Percentiles rank a stretch among this genome's conserved stretches.
Conservation (phyloP, 768 basidiomycete species). For the Boletellus ananas region DNA sequence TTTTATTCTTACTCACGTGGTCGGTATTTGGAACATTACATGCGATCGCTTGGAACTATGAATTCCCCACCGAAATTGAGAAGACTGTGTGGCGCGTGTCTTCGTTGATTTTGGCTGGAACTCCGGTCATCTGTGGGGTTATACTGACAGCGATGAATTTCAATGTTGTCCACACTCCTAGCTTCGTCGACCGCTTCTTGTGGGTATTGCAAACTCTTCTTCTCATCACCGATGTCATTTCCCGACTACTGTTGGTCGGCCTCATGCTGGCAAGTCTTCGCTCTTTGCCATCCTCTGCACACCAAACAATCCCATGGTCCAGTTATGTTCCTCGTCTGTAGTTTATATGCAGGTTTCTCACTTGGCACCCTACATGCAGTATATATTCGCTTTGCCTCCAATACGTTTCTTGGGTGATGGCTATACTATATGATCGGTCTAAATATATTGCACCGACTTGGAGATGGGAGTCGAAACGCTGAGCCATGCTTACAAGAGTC, state of each 20-base stretch:
- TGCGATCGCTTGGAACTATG: background rate
- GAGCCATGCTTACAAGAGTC: too few relatives aligned
- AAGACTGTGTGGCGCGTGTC: background rate
- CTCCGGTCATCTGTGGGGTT: background rate
- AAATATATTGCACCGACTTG: too few relatives aligned
- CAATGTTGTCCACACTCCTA: too few relatives aligned
- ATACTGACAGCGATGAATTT: background rate
- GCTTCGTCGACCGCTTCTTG: background rate
- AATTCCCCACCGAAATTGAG: background rate
- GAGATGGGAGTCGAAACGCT: too few relatives aligned
- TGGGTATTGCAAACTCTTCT: background rate
- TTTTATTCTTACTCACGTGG: background rate
- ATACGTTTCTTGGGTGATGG: too few relatives aligned
- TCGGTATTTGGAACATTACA: background rate
- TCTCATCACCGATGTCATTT: background rate
- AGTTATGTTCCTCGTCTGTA: background rate
- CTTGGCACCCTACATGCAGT: too few relatives aligned
- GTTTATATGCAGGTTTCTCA: background rate
- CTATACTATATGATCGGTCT: too few relatives aligned
- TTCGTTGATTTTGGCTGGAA: background rate
- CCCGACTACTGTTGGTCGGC: background rate
- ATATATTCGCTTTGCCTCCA: too few relatives aligned
- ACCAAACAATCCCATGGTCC: background rate
- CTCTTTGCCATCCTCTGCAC: background rate
- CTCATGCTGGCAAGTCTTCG: slow-evolving; percentile 5